These are phyloP conservation scores for Thielaviopsis euricoi DNA, from an alignment of 2,329 filamentous ascomycete genomes.

Conservation along the genomic window DNA sequence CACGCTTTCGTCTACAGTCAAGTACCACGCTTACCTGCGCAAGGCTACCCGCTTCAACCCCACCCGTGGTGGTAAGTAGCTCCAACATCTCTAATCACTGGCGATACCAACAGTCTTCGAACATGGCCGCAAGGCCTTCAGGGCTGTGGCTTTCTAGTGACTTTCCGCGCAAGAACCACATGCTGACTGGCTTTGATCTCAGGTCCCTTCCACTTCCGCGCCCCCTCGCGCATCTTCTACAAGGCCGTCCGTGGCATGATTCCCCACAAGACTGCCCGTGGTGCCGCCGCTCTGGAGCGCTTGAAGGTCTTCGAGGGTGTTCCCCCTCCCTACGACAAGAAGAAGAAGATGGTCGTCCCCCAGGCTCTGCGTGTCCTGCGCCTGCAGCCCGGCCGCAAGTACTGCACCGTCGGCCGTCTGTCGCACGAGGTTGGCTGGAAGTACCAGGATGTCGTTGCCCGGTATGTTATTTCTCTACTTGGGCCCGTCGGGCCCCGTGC, in stretches of 20 bases:
- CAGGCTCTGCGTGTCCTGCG: slow-evolving; percentile 93
- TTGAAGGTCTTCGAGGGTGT: slow-evolving; percentile 99
- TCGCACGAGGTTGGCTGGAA: slow-evolving; percentile 99
- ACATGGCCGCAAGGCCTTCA: not conserved
- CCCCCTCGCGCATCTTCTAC: slow-evolving; percentile 99
- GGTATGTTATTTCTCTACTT: slow-evolving; percentile 45
- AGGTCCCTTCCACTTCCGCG: slow-evolving; percentile 99
- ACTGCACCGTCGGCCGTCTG: slow-evolving; percentile 96
- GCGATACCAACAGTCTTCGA: not conserved
- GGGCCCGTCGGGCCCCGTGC: no score
- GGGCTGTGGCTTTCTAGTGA: not conserved
- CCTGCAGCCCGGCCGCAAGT: slow-evolving; percentile 98
- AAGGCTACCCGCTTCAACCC: slow-evolving; percentile 99
- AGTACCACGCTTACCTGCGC: slow-evolving; percentile 99
- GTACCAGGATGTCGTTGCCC: slow-evolving; percentile 98
- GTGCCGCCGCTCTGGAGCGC: slow-evolving; percentile 89
- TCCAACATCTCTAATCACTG: not conserved
- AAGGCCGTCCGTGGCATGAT: slow-evolving; percentile 99
- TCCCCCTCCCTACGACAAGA: slow-evolving; percentile 96
- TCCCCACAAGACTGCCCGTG: slow-evolving; percentile 98
- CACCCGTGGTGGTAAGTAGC: slow-evolving; percentile 75
- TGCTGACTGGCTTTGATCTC: slow-evolving; percentile 21
- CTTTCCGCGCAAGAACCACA: slow-evolving; percentile 1
- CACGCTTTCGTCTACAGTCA: slow-evolving; percentile 47
- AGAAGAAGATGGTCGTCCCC: slow-evolving; percentile 98